Evolutionary conservation across 1,284 basidiomycete genomes (phyloP).

Genomic region (Ganoderma lucidum): DNA sequence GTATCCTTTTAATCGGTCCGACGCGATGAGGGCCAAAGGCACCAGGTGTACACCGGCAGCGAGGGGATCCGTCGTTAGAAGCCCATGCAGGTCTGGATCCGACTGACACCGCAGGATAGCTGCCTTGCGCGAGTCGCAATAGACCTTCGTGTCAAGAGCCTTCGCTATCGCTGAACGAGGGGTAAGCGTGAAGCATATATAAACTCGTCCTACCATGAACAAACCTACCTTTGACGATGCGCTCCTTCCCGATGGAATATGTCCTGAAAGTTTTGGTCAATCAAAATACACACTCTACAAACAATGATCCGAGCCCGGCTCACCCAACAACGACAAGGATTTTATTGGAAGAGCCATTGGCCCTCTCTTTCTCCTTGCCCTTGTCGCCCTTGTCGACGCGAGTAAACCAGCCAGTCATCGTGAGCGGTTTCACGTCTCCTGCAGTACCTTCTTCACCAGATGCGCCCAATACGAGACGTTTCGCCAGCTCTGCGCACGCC

Average conservation of each 20-base stretch:
- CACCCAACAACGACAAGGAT: constrained; percentile 89
- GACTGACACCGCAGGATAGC: constrained; percentile 83
- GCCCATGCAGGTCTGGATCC: constrained; percentile 81
- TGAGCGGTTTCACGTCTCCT: constrained; percentile 33
- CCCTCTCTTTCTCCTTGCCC: constrained; percentile 36
- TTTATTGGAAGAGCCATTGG: constrained; percentile 34
- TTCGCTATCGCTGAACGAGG: constrained; percentile 77
- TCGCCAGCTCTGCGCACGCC: constrained; percentile 89
- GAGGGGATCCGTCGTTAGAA: constrained; percentile 83
- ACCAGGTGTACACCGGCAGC: constrained; percentile 88
- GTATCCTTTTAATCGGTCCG: constrained; percentile 84
- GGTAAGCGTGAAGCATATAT: constrained; percentile 4
- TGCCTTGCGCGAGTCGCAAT: constrained; percentile 86
- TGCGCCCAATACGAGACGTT: constrained; percentile 57
- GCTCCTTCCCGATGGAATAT: constrained; percentile 97
- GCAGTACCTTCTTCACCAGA: constrained; percentile 37
- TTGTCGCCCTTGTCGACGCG: constrained; percentile 26
- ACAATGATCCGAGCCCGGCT: background rate
- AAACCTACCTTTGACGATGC: constrained; percentile 85
- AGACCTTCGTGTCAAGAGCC: constrained; percentile 86
- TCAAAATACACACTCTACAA: background rate
- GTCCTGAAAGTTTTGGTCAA: constrained; percentile 58
- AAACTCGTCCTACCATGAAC: no score
- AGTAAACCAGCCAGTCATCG: constrained; percentile 42
- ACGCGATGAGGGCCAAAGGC: constrained; percentile 80